Evolutionary conservation across 345 rosid genomes (phyloP).

Genomic region (Trapa incisa): DNA sequence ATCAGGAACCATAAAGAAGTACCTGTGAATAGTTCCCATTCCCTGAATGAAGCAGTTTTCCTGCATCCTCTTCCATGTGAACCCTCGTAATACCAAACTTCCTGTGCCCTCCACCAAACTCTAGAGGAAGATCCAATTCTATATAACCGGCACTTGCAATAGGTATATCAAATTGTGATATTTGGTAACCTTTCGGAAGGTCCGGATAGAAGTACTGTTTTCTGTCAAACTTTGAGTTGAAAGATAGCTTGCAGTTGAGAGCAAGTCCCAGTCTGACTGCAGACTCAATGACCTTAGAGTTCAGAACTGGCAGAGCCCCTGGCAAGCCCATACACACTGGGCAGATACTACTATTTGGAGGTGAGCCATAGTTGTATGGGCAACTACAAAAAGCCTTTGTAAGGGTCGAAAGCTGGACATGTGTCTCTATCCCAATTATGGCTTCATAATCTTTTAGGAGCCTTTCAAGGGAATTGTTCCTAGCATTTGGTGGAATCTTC

Average conservation of each 20-base stretch:
- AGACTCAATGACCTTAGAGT: slow-evolving; percentile 70
- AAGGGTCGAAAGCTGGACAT: slow-evolving; percentile 74
- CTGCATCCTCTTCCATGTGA: slow-evolving; percentile 99
- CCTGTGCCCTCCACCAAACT: slow-evolving; percentile 86
- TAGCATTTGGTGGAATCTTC: slow-evolving; percentile 33
- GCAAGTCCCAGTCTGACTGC: slow-evolving; percentile 83
- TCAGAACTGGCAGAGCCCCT: slow-evolving; percentile 83
- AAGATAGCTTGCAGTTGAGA: slow-evolving; percentile 67
- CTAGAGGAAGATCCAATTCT: slow-evolving; percentile 80
- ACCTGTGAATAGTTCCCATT: slow-evolving; percentile 69
- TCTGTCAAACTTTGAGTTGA: slow-evolving; percentile 83
- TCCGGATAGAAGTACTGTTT: slow-evolving; percentile 96
- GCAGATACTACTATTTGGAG: slow-evolving; percentile 63
- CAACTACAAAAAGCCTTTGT: slow-evolving; percentile 89
- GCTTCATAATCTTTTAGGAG: slow-evolving; percentile 57
- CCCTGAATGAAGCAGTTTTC: slow-evolving; percentile 73
- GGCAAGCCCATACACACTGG: slow-evolving; percentile 97
- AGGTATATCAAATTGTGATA: slow-evolving; percentile 93
- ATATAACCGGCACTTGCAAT: slow-evolving; percentile 63
- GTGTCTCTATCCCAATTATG: slow-evolving; percentile 90
- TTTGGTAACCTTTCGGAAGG: slow-evolving; percentile 94
- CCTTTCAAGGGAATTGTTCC: slow-evolving; percentile 37
- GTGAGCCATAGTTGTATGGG: slow-evolving; percentile 68
- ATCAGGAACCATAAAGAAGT: background rate
- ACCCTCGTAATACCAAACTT: slow-evolving; percentile 85